These are phyloP conservation scores for Eutrema japonicum DNA, from an alignment of 345 rosid genomes.

Conservation along the genomic window DNA sequence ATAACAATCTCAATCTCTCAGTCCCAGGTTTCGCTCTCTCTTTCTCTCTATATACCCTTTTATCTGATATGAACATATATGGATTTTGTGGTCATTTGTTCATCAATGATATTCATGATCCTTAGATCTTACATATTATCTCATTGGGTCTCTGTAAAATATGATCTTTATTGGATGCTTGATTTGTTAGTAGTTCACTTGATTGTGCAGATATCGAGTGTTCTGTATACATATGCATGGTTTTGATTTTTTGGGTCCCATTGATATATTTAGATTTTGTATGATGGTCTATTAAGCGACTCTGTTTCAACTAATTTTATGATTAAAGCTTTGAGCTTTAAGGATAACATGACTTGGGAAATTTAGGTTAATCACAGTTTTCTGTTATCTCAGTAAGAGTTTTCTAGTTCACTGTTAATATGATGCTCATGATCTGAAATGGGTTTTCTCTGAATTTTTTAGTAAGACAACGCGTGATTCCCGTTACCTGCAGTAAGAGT, in stretches of 20 bases:
- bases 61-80: background rate
- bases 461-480: background rate
- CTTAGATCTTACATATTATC: background rate
- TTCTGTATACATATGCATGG: background rate
- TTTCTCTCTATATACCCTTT: background rate
- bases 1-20: constrained; percentile 19
- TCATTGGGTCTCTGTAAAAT: background rate
- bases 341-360: background rate
- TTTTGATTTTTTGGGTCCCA: background rate
- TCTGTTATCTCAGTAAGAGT: background rate
- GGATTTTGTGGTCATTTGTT: background rate
- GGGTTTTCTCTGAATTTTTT: background rate
- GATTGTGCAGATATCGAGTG: background rate
- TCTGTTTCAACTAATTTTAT: background rate
- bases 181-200: constrained; percentile 2
- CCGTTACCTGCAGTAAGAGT: constrained; percentile 29
- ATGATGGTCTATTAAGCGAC: background rate
- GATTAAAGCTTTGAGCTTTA: background rate
- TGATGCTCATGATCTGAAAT: background rate
- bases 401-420: background rate
- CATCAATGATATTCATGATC: constrained; percentile 2
- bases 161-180: constrained; percentile 6
- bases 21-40: background rate
- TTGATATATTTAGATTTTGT: background rate
- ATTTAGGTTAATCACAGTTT: background rate